A percentile compares a stretch with the other conserved stretches of the same genome.
These are phyloP conservation scores for Anthoceros angustus DNA, from an alignment of 225 moss, liverwort and hornwort genomes.

Conservation along the genomic window DNA sequence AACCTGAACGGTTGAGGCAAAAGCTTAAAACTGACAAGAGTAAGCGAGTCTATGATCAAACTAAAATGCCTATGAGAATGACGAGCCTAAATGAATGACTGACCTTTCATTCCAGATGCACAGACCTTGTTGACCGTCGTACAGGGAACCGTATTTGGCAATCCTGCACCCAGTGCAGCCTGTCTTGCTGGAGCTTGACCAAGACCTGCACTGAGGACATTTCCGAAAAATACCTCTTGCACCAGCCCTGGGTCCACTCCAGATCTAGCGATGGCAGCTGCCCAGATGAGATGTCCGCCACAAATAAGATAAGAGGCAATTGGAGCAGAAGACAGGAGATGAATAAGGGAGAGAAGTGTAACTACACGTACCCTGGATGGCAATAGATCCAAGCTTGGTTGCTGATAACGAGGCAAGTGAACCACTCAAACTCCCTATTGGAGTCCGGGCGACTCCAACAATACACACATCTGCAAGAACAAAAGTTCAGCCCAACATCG, in stretches of 20 bases:
- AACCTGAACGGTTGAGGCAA: not conserved
- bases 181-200: slow-evolving; percentile 97
- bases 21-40: not conserved
- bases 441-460: slow-evolving; percentile 86
- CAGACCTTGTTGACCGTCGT: slow-evolving; percentile 96
- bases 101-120: slow-evolving; percentile 94
- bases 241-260: slow-evolving; percentile 67
- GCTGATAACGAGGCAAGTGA: slow-evolving; percentile 65
- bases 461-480: slow-evolving; percentile 63
- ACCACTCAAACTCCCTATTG: slow-evolving; percentile 78
- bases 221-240: slow-evolving; percentile 84
- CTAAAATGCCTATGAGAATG: too few relatives aligned
- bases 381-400: slow-evolving; percentile 71
- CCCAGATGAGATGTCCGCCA: slow-evolving; percentile 4
- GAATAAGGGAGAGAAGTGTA: not conserved
- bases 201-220: slow-evolving; percentile 80
- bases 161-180: slow-evolving; percentile 75
- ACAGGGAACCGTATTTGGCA: slow-evolving; percentile 51
- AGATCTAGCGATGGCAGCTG: slow-evolving; percentile 66
- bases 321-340: not conserved
- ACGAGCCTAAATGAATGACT: too few relatives aligned
- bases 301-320: not conserved
- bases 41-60: not conserved
- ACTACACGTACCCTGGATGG: slow-evolving; percentile 41
- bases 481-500: not conserved